Percentiles rank a stretch among this genome's conserved stretches.
phyloP scores from a whole-genome alignment of 2,329 filamentous ascomycete species.

The Myriosclerotinia scirpicola region DNA sequence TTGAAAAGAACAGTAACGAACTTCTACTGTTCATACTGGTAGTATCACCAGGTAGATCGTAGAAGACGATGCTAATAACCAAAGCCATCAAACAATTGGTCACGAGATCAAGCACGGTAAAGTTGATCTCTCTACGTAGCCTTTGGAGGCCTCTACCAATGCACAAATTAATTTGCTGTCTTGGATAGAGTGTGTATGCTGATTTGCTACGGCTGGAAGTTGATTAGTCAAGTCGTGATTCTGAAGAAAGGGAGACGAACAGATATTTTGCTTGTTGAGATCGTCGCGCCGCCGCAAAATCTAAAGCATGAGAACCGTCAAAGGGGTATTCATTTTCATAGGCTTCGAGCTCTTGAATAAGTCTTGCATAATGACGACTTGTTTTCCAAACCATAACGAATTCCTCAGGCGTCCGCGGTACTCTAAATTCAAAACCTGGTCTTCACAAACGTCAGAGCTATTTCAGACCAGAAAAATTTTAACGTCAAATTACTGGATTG shows the following conservation, averaged over 20 bases:
- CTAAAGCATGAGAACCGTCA: slow-evolving; percentile 48
- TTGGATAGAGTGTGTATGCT: slow-evolving; percentile 78
- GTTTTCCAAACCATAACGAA: slow-evolving; percentile 57
- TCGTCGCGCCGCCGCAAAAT: slow-evolving; percentile 46
- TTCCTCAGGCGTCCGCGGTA: slow-evolving; percentile 68
- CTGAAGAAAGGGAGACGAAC: slow-evolving; percentile 8
- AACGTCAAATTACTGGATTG: slow-evolving; percentile 4
- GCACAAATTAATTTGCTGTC: slow-evolving; percentile 77
- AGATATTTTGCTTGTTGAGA: slow-evolving; percentile 33
- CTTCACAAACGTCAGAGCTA: slow-evolving; percentile 43
- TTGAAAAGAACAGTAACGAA: slow-evolving; percentile 65
- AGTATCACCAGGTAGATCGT: slow-evolving; percentile 55
- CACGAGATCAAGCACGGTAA: slow-evolving; percentile 54
- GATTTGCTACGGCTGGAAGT: slow-evolving; percentile 57
- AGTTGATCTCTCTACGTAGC: slow-evolving; percentile 69
- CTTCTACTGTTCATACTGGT: slow-evolving; percentile 62
- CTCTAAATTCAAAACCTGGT: slow-evolving; percentile 58
- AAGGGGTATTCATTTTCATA: slow-evolving; percentile 40
- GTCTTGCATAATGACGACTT: slow-evolving; percentile 47
- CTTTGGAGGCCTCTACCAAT: slow-evolving; percentile 78
- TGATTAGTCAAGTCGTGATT: background rate
- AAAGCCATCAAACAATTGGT: slow-evolving; percentile 52
- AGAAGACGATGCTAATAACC: slow-evolving; percentile 63
- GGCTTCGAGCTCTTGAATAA: slow-evolving; percentile 43
- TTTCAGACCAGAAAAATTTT: background rate